Base-by-base conservation (phyloP, 2,329 filamentous ascomycete species). In the Pseudogymnoascus sp. region DNA sequence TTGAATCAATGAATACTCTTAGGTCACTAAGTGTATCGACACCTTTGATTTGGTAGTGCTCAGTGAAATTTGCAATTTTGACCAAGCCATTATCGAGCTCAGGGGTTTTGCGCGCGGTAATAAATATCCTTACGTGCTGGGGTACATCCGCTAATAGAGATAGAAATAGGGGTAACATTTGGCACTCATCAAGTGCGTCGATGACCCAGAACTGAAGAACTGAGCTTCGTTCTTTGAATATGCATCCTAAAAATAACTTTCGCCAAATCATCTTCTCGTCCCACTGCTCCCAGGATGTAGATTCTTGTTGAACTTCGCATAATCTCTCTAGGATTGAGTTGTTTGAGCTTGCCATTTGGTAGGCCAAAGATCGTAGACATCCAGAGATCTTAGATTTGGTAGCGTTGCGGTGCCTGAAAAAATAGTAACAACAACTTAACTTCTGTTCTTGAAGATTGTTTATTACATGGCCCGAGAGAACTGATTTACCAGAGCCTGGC, bases 141-240 rank as follows among this genome's bases (percentile, higher is more conserved):
- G 39, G 39, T 5, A 42, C 11, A 11, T 42, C 39, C 8, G 39
- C 67, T 1, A 75, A 62, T 47, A 74, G 63, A 14, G 68, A 63
- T 1, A 74, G 68, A 7, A 75, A 60, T 1, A 71, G 67, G 3
- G 64, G 23, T 11, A 67, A 68, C 23, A 64, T 67, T 18, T 63
- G 54, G 45, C 73, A 76, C 62, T 76, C 74, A 62, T 76, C 75
- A 5, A 76, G 26, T 1, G 71, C 75, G 66, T 77, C 75, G 26
- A 77, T 70, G 0, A 76, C 68, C 73, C 73, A 75, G 47, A 69
- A 75, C 21, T 75, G 71, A 16, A 67, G 63, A 18, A 64, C 51
- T 11, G 64, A 39, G 11, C 68, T 62, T 3, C 42, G 60, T 5
- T 68, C 63, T 61, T 71, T 71, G 14, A 75, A 69, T 6, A 76